Conservation (phyloP, 2,329 filamentous ascomycete genomes). For the Exophiala calicioides region DNA sequence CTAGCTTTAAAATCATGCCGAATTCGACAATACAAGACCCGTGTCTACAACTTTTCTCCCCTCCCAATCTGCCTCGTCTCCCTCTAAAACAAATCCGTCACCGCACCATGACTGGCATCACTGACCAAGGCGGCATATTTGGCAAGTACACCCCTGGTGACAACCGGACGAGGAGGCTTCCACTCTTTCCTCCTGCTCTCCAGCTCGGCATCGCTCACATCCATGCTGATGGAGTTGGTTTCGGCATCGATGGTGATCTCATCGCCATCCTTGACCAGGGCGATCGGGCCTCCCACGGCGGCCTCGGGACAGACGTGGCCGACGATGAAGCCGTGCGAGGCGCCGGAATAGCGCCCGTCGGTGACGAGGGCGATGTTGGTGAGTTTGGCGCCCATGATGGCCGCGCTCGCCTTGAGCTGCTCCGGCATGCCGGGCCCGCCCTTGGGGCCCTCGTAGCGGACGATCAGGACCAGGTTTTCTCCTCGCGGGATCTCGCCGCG, state of each 20-base stretch:
- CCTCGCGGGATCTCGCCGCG: constrained; percentile 68
- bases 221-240: constrained; percentile 70
- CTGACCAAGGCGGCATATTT: constrained; percentile 89
- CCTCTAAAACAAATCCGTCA: constrained; percentile 70
- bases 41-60: background rate
- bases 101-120: constrained; percentile 86
- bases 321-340: constrained; percentile 88
- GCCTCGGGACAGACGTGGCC: constrained; percentile 92
- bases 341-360: constrained; percentile 85
- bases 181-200: constrained; percentile 63
- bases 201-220: constrained; percentile 72
- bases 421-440: constrained; percentile 97
- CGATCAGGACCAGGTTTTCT: constrained; percentile 84
- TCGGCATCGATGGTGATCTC: constrained; percentile 83
- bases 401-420: constrained; percentile 82
- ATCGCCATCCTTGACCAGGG: constrained; percentile 77
- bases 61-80: background rate
- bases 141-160: constrained; percentile 79
- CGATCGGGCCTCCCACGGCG: constrained; percentile 83
- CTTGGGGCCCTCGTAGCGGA: constrained; percentile 90
- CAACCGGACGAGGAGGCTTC: constrained; percentile 69
- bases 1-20: too few species aligned
- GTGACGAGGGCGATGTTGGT: constrained; percentile 89
- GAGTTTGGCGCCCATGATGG: constrained; percentile 88
- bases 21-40: too few species aligned